Conservation (phyloP, 768 basidiomycete species). For the Pisolithus sp. region DNA sequence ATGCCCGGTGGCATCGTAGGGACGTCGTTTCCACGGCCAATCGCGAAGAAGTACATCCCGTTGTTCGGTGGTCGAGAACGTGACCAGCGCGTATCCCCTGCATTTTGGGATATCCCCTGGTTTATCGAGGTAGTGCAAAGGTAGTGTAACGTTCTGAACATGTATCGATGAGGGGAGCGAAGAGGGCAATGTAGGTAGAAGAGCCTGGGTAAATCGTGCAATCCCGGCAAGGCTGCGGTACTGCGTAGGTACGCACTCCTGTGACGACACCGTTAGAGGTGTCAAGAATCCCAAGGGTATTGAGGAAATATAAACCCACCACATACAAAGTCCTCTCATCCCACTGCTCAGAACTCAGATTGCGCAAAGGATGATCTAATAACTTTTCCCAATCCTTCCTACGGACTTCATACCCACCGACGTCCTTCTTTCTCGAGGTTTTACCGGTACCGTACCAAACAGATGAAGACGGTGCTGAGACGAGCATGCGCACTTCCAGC, state of each 20-base stretch:
- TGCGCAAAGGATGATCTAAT: slow-evolving; percentile 16
- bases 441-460: slow-evolving; percentile 31
- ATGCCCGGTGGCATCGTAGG: background rate
- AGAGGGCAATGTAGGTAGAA: slow-evolving; percentile 21
- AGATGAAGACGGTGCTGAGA: slow-evolving; percentile 37
- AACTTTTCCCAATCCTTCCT: slow-evolving; percentile 38
- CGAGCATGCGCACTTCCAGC: slow-evolving; percentile 58
- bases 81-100: slow-evolving; percentile 74
- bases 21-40: slow-evolving; percentile 57
- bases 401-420: slow-evolving; percentile 62
- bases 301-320: slow-evolving; percentile 34
- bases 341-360: slow-evolving; percentile 46
- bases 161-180: slow-evolving; percentile 9
- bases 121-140: slow-evolving; percentile 58
- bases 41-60: slow-evolving; percentile 35
- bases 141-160: slow-evolving; percentile 52
- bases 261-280: background rate
- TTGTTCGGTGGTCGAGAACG: slow-evolving; percentile 37
- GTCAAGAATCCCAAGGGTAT: background rate
- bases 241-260: slow-evolving; percentile 68
- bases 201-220: slow-evolving; percentile 35
- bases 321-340: slow-evolving; percentile 59
- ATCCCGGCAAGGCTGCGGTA: slow-evolving; percentile 48
- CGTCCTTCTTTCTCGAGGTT: slow-evolving; percentile 24
- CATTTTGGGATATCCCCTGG: slow-evolving; percentile 48